Percentiles rank a stretch among this genome's conserved stretches.
Conservation (phyloP, 2,329 filamentous ascomycete species). For the Biscogniauxia mediterranea region DNA sequence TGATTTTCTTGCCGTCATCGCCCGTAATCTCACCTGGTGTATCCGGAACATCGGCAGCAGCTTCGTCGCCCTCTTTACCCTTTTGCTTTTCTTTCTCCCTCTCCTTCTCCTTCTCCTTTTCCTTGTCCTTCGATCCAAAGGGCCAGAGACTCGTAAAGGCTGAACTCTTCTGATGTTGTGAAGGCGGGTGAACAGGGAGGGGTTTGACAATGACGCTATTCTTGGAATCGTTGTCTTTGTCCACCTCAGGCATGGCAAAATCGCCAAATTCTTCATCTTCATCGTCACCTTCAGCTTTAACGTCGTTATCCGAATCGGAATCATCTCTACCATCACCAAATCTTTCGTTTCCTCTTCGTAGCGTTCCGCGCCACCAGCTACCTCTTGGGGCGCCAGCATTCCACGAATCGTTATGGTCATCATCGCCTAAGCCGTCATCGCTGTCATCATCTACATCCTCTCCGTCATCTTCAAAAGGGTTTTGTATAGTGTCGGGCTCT, state of each 20-base stretch:
- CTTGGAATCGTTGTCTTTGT: constrained; percentile 27
- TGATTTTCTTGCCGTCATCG: constrained; percentile 44
- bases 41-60: constrained; percentile 31
- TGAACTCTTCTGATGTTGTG: constrained; percentile 35
- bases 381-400: constrained; percentile 35
- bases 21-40: constrained; percentile 33
- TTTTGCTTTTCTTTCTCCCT: constrained; percentile 26
- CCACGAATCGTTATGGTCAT: constrained; percentile 38
- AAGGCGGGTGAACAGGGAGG: constrained; percentile 51
- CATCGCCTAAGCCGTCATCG: constrained; percentile 36
- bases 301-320: constrained; percentile 43
- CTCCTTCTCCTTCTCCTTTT: constrained; percentile 26
- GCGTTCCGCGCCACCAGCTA: constrained; percentile 49
- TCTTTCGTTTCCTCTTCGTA: constrained; percentile 31
- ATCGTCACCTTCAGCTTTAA: constrained; percentile 24
- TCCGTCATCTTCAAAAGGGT: constrained; percentile 41
- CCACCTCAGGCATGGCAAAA: constrained; percentile 63
- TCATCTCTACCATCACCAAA: constrained; percentile 44
- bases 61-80: constrained; percentile 35
- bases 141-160: constrained; percentile 57
- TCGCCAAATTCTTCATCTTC: constrained; percentile 63
- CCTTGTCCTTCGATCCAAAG: constrained; percentile 41
- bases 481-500: constrained; percentile 23
- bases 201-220: constrained; percentile 50
- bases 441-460: constrained; percentile 53